Base-by-base conservation (phyloP, 768 basidiomycete species). In the Macrolepiota albuminosa region DNA sequence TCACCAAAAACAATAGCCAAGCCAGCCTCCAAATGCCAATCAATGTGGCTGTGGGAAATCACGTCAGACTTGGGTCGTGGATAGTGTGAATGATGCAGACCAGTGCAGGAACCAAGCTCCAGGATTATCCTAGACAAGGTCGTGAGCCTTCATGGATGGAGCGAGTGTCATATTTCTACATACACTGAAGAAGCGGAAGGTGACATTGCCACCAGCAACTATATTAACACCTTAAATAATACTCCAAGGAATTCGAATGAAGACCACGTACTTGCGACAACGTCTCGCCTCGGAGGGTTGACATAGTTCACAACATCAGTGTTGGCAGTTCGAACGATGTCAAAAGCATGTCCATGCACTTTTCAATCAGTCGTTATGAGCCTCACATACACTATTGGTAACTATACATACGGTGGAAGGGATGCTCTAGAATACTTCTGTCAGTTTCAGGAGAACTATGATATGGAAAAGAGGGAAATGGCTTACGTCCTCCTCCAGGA, bases 101-200 rank as follows among this genome's bases (percentile, higher is more conserved):
- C 75, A 75, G 56, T 79, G 79, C 49, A 80, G 69, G 71, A 80
- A 76, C 80, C 83, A 85, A 6, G 81, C 80, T 21, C 87, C 87
- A 0, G 87, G 75, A 71, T 88, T 88, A 60, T 84, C 26, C 37
- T 53, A 40, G 14, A 52, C 4, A 8, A 18, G 40, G 5, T 5
- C 10, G 5, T 53, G 8, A 53, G 52, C 29, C 6, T 53, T 18
- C 14, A 10, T 4, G 29, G 29, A 39, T 26, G 1, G 16, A 39
- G 14, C 4, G 29, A 8, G 6, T 39, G 26, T 5, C 8, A 40
- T 10, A 14, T 10, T 40, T 36, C n/a, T 16, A 64, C 67, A 34
- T 65, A 68, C 67, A 68, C 52, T 53, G 52, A 53, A 53, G 71
- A 74, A 74, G 7, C 72, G 66, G 70, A 75, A 73, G 5, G 73